Base-by-base conservation (phyloP, 2,329 filamentous ascomycete species). In the Ceratocystis destructans region DNA sequence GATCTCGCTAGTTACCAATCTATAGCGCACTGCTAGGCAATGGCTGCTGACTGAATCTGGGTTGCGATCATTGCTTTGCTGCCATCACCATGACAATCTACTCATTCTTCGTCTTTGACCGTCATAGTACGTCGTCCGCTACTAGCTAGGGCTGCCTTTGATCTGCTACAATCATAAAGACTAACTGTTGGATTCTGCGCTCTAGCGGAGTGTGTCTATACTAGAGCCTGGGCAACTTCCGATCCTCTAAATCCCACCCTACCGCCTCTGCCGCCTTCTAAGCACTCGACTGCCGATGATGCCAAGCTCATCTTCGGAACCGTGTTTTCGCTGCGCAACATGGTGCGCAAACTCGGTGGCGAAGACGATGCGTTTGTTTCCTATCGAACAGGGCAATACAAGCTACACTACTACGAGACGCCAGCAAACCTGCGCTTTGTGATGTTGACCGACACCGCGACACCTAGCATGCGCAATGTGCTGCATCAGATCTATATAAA, bases 401-500 rank as follows among this genome's bases (percentile, higher is more conserved):
- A 96, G 78, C 83, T 99, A 72, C 94, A 99, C 78, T 99, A 96
- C 80, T 99, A 96, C 81, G 94, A 99, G 80, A 97, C 94, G 12
- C 91, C 92, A 0, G 94, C 91, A 64, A 95, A 90, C 75, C 86
- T 96, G 76, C 95, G 96, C 74, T 95, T 97, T 74, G 91, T 96
- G 73, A 90, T 99, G 87, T 81, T 97, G 73, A 97, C 94, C 28
- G 94, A 97, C 77, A 89, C 89, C 46, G 88, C 85, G 70, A 89
- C 90, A 67, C 83, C 88, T 70, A 96, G 91, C 76, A 93, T 99
- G 85, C 85, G 92, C 57, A 90, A 95, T 71, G 93, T 96, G 25
- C 78, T 99, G 72, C 92, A 99, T 75, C 94, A 99, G 81, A 96
- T 99, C 69, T 99, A 96, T 76, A 95, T 96, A 67, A 97, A 96